Conservation (phyloP, 129 eudicot species). For the Saussurea involucrata region DNA sequence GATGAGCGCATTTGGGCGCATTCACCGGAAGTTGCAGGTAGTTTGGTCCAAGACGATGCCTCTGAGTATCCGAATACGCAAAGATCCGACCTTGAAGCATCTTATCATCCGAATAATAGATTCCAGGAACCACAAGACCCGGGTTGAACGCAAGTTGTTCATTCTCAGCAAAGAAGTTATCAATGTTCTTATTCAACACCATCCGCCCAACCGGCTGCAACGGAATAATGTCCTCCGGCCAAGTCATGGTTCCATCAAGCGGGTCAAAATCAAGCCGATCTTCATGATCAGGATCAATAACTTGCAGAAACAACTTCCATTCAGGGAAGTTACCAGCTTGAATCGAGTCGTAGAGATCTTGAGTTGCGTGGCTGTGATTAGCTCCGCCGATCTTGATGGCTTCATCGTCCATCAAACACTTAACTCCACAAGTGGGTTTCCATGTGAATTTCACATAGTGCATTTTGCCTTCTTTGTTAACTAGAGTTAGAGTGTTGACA, state of each 20-base stretch:
- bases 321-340: constrained; percentile 72
- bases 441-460: constrained; percentile 76
- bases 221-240: constrained; percentile 79
- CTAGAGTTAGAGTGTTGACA: constrained; percentile 57
- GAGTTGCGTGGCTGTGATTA: constrained; percentile 82
- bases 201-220: constrained; percentile 81
- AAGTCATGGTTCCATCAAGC: constrained; percentile 70
- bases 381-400: constrained; percentile 63
- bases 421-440: constrained; percentile 83
- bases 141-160: constrained; percentile 76
- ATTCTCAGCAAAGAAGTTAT: constrained; percentile 76
- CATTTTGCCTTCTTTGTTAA: constrained; percentile 67
- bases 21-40: constrained; percentile 74
- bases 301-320: constrained; percentile 70
- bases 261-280: constrained; percentile 79
- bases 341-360: constrained; percentile 78
- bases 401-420: constrained; percentile 59
- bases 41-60: constrained; percentile 82
- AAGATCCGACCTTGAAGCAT: constrained; percentile 74
- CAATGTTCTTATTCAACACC: constrained; percentile 77
- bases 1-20: constrained; percentile 81
- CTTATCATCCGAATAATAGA: constrained; percentile 75
- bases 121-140: constrained; percentile 69
- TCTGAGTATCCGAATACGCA: constrained; percentile 76
- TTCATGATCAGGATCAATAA: constrained; percentile 69